Conservation (phyloP, 1,139 yeast genomes). For the Kodamaea anthophila region DNA sequence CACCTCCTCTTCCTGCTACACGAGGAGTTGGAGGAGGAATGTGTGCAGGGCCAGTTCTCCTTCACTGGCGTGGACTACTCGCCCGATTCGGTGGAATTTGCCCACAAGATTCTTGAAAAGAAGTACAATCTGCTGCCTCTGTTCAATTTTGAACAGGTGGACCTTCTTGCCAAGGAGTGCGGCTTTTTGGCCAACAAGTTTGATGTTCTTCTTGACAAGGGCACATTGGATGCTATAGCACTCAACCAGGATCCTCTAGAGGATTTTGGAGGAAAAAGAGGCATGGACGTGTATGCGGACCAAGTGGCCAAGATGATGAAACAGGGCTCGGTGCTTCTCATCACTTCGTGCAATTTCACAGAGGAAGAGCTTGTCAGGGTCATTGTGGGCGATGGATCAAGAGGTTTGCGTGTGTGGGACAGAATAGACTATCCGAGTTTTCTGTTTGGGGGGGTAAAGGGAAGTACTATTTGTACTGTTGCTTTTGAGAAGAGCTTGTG, state of each 20-base stretch:
- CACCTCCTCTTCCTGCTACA: constrained; percentile 67
- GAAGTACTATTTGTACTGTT: constrained; percentile 81
- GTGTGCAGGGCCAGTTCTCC: constrained; percentile 37
- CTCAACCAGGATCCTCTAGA: constrained; percentile 53
- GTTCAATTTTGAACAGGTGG: constrained; percentile 43
- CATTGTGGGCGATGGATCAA: constrained; percentile 33
- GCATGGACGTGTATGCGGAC: constrained; percentile 57
- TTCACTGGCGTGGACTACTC: constrained; percentile 81
- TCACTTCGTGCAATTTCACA: constrained; percentile 95
- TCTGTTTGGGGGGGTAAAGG: constrained; percentile 82
- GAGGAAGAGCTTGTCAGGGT: constrained; percentile 60
- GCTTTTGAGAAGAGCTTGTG: constrained; percentile 64
- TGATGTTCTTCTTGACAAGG: constrained; percentile 83
- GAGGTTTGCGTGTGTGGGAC: constrained; percentile 48
- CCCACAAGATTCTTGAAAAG: constrained; percentile 47
- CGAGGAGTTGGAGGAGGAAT: constrained; percentile 42
- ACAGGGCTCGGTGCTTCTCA: constrained; percentile 54
- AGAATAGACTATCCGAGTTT: constrained; percentile 71
- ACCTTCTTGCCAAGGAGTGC: constrained; percentile 32
- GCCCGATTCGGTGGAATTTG: constrained; percentile 68
- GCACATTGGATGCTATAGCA: constrained; percentile 95
- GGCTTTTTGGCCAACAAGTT: constrained; percentile 35
- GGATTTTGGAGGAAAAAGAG: constrained; percentile 38
- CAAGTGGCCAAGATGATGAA: constrained; percentile 56
- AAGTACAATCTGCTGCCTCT: constrained; percentile 25